Base-by-base conservation (phyloP, 352 stramenopile genomes). In the Saprolegnia parasitica region DNA sequence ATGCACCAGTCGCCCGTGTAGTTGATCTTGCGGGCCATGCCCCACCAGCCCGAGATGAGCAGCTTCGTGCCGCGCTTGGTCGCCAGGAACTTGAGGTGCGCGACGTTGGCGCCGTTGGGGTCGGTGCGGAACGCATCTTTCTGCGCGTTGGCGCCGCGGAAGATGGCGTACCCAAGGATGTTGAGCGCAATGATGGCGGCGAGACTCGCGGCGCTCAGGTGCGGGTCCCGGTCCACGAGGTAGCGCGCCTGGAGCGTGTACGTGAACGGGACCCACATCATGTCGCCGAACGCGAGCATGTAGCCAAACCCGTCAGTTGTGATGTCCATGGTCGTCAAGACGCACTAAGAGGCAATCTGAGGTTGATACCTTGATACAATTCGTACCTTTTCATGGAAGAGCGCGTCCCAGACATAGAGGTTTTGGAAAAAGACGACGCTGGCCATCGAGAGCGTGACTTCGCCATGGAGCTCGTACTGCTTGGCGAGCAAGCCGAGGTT, bases 251-350 rank as follows among this genome's bases (percentile, higher is more conserved):
- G 90, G 10, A 97, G 67, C 23, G 75, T 87, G 76, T 97, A 98
- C 0, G 88, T 95, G 74, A 97, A 97, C 1, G 91, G 91, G 20
- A 98, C 88, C 90, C 90, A 98, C 16, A 83, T 83, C 23, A 98
- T 77, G 73, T 98, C 91, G 24, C 91, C 91, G 78, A 96, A 97
- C n/a, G 74, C 72, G 21, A 98, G 79, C 91, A 98, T 98, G 73
- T 86, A 97, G 32, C 91, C 91, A 81, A 98, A 97, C 35, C 90
- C 90, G 78, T 98, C 91, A 13, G 85, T 97, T 13, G 89, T 98
- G 71, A 98, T 97, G 75, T 98, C 91, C 91, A 98, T 97, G 18
- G 90, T 98, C 18, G 90, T 96, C n/a, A 98, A 73, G 63, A 98
- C 97, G 45, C 47, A 65, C 56, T 65, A 52, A 40, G 16, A 23